Evolutionary conservation across 2,329 filamentous ascomycete species (phyloP).

Genomic region (Fusarium chaquense): DNA sequence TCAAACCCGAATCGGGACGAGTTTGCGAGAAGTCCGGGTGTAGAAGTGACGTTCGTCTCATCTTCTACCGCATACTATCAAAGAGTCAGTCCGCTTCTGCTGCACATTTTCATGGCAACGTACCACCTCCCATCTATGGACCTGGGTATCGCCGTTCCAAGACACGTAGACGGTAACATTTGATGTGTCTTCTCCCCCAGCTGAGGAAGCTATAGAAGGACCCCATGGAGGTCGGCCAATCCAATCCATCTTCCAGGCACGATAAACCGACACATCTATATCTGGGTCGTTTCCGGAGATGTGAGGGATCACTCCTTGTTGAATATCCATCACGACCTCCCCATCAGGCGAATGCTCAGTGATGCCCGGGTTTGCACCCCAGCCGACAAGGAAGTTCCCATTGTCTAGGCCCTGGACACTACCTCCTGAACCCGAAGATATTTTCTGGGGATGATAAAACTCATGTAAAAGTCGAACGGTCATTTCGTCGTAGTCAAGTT

Average conservation of each 20-base stretch:
- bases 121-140: slow-evolving; percentile 43
- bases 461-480: slow-evolving; percentile 61
- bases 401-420: slow-evolving; percentile 65
- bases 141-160: slow-evolving; percentile 47
- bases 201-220: slow-evolving; percentile 40
- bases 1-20: slow-evolving; percentile 41
- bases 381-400: slow-evolving; percentile 67
- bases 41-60: slow-evolving; percentile 30
- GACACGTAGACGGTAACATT: slow-evolving; percentile 42
- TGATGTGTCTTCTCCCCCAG: slow-evolving; percentile 14
- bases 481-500: slow-evolving; percentile 59
- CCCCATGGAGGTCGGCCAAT: slow-evolving; percentile 43
- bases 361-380: slow-evolving; percentile 64
- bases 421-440: slow-evolving; percentile 63
- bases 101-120: neutral
- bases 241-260: slow-evolving; percentile 48
- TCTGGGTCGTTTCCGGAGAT: slow-evolving; percentile 42
- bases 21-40: slow-evolving; percentile 31
- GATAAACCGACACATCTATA: slow-evolving; percentile 41
- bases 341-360: slow-evolving; percentile 56
- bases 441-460: slow-evolving; percentile 63
- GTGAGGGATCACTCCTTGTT: slow-evolving; percentile 57
- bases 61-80: slow-evolving; percentile 36
- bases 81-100: slow-evolving; percentile 1
- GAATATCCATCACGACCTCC: slow-evolving; percentile 53